Base-by-base conservation (phyloP, 495 filamentous ascomycete species). In the Daldinia decipiens region DNA sequence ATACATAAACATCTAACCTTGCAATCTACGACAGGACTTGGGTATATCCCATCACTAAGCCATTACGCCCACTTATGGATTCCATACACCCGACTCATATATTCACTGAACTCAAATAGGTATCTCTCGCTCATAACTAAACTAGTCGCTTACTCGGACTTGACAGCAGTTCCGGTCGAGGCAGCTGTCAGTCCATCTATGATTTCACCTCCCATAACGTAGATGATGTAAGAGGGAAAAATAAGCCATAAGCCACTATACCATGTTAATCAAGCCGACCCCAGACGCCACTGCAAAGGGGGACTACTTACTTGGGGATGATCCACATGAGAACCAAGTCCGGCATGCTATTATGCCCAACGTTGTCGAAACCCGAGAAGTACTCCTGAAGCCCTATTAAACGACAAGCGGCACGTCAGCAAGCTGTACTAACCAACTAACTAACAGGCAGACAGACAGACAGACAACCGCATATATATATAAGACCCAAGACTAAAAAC, bases 201-300 rank as follows among this genome's bases (percentile, higher is more conserved):
- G 57, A 97, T 91, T 71, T 96, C 92, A 54, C 77, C 71, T 7
- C 90, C 91, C 36, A 93, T 85, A 11, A 84, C 77, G 70, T 91
- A 93, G 50, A 89, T 83, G 79, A 93, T 90, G 72, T 92, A 91
- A 6, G 81, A 70, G 1, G 93, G 91, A 53, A 91, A 87, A 31
- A 94, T 77, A 62, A 97, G 79, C 93, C 93, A 97, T 0, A 87
- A 77, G 55, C 92, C 92, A 78, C 93, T 97, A 9, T 8, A 34
- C 9, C 21, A 40, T 34, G 31, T 40, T 13, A 43, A 26, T 45
- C 36, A 32, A 15, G 29, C 54, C 29, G 12, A 52, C 47, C 12
- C 17, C 15, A 29, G 17, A 13, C 12, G 39, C 7, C 1, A 54
- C 11, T 5, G 0, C 4, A 52, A 29, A 43, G 57, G 13, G 15